Evolutionary conservation across 257 asterid species (phyloP).

Genomic region (Solanum chilense): DNA sequence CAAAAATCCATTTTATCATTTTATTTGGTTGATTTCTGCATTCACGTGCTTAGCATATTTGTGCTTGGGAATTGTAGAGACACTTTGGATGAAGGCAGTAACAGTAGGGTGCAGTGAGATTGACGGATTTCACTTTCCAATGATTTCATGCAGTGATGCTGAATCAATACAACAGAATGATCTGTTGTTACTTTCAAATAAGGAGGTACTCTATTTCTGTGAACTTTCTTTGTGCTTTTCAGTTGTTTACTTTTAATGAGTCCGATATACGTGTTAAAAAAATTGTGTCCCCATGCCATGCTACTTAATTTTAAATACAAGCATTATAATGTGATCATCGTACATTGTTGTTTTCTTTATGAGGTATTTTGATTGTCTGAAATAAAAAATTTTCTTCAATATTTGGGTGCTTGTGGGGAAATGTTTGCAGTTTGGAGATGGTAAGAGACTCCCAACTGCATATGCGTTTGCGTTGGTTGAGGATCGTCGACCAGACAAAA

Average conservation of each 20-base stretch:
- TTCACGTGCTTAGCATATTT: not conserved
- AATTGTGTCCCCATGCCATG: not conserved
- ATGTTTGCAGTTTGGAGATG: constrained; percentile 50
- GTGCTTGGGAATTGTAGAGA: constrained; percentile 30
- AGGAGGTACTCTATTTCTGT: constrained; percentile 36
- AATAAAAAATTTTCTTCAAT: not conserved
- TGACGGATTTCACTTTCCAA: constrained; percentile 64
- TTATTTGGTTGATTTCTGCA: not conserved
- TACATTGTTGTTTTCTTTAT: not conserved
- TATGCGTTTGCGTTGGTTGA: constrained; percentile 95
- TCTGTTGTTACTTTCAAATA: constrained; percentile 53
- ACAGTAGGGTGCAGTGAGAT: constrained; percentile 54
- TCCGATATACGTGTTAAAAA: not conserved
- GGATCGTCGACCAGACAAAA: constrained; percentile 62
- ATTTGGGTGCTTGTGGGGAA: not conserved
- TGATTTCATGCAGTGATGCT: constrained; percentile 25
- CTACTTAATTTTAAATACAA: not conserved
- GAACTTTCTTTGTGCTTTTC: not conserved
- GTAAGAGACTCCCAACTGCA: constrained; percentile 45
- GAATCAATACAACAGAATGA: constrained; percentile 57
- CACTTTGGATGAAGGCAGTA: constrained; percentile 34
- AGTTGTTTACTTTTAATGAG: not conserved
- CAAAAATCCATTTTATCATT: not conserved
- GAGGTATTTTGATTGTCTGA: not conserved
- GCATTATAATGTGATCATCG: not conserved